Conservation (phyloP, 2,329 filamentous ascomycete genomes). For the Trichoderma hamatum region DNA sequence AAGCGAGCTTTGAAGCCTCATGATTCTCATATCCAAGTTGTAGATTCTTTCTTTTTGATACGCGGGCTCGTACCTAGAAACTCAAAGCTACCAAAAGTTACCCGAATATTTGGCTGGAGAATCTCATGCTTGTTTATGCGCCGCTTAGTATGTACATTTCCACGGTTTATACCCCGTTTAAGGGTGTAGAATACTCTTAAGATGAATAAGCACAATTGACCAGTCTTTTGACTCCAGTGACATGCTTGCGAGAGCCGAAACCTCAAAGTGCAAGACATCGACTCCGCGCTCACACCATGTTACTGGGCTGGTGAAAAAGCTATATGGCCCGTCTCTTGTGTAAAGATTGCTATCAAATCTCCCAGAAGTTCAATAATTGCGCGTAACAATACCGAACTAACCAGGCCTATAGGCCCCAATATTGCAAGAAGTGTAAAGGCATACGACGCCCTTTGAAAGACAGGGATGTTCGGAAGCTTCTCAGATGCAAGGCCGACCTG, state of each 20-base stretch:
- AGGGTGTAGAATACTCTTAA: not conserved
- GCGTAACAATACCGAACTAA: not conserved
- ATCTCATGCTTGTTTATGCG: not conserved
- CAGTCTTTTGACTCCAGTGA: not conserved
- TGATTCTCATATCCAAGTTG: not conserved
- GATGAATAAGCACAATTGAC: not conserved
- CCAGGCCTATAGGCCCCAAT: slow-evolving; percentile 38
- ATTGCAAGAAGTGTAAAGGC: slow-evolving; percentile 55
- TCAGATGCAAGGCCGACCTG: slow-evolving; percentile 50
- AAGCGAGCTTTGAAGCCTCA: not conserved
- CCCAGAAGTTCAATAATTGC: not conserved
- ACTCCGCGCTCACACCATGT: not conserved
- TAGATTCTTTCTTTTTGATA: not conserved
- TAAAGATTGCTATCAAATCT: not conserved
- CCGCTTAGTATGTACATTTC: not conserved
- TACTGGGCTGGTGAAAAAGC: not conserved
- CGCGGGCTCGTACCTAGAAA: not conserved
- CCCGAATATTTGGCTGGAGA: not conserved
- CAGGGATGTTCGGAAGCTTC: slow-evolving; percentile 37
- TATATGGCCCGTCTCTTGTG: not conserved
- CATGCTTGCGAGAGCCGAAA: not conserved
- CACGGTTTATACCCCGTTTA: not conserved
- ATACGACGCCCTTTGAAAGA: slow-evolving; percentile 49
- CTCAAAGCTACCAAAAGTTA: not conserved
- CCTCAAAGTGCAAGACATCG: not conserved